Evolutionary conservation across 208 protist genomes (phyloP).

Genomic region (Leishmania turanica): DNA sequence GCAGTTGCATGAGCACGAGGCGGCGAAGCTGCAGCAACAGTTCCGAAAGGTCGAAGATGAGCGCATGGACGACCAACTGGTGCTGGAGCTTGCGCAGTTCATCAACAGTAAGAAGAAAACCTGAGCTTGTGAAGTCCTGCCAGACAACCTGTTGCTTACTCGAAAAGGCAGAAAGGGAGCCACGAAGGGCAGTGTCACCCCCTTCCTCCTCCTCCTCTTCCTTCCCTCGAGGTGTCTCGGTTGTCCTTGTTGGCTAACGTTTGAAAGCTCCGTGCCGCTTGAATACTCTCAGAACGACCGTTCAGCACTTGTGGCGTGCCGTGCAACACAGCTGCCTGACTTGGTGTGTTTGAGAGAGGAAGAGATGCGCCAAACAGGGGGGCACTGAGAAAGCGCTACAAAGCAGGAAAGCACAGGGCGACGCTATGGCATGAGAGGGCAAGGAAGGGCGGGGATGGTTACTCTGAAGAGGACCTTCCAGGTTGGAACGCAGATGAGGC

Average conservation of each 20-base stretch:
- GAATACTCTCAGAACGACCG: not conserved
- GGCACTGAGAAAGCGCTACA: no score
- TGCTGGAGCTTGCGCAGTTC: conserved; percentile 56
- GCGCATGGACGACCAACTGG: conserved; percentile 70
- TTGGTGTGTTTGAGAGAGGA: not conserved
- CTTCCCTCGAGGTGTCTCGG: not conserved
- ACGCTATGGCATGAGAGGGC: not conserved
- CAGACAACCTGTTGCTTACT: not conserved
- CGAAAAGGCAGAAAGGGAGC: not conserved
- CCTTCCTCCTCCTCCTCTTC: not conserved
- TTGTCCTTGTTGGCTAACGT: not conserved
- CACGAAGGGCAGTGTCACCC: not conserved
- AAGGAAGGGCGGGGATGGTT: not conserved
- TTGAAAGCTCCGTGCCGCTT: not conserved
- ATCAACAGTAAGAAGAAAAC: conserved; percentile 29
- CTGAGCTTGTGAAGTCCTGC: conserved; percentile 8
- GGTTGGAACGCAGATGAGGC: not conserved
- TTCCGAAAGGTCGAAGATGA: conserved; percentile 90
- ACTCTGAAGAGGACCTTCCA: not conserved
- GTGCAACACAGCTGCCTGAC: not conserved
- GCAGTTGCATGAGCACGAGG: conserved; percentile 90
- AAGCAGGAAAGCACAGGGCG: not conserved
- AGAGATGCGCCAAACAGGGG: not conserved
- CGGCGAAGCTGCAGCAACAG: conserved; percentile 85
- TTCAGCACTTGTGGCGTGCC: not conserved